Evolutionary conservation across 139 green algal species (phyloP).

Genomic region (Chlamydomonas sphaeroides): DNA sequence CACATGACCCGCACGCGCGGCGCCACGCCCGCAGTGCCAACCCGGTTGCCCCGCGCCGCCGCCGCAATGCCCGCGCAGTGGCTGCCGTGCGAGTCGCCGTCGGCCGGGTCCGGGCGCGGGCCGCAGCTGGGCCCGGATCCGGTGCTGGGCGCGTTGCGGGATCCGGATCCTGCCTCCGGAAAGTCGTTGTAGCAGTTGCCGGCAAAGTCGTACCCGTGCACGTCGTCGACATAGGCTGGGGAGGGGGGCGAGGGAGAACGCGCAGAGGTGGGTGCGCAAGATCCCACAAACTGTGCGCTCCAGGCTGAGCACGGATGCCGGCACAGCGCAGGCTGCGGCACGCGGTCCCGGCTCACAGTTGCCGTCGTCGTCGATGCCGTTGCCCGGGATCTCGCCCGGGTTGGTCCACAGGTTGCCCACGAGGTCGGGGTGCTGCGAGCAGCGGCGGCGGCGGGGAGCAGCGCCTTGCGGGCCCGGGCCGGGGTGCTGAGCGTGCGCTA

Average conservation of each 20-base stretch:
- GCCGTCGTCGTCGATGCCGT: conserved; percentile 76
- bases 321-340: no score
- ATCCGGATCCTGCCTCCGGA: no score
- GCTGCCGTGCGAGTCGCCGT: neutral
- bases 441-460: no score
- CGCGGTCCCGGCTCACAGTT: conserved; percentile 60
- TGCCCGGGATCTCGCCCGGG: conserved; percentile 59
- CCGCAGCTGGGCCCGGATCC: conserved; percentile 2
- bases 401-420: conserved; percentile 72
- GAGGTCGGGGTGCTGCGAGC: conserved; percentile 77
- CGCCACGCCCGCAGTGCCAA: conserved; percentile 9
- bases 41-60: conserved; percentile 4
- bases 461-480: no score
- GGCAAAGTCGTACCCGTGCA: conserved; percentile 30
- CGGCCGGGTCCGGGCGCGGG: neutral
- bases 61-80: conserved; percentile 26
- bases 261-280: no score
- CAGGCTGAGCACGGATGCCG: no score
- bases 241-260: no score
- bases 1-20: conserved; percentile 29
- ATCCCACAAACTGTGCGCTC: no score
- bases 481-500: no score
- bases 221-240: conserved; percentile 22
- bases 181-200: conserved; percentile 12
- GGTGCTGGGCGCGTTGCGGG: no score